A percentile compares a stretch with the other conserved stretches of the same genome.
phyloP scores from a whole-genome alignment of 768 basidiomycete species.

The Suillus brevipes region DNA sequence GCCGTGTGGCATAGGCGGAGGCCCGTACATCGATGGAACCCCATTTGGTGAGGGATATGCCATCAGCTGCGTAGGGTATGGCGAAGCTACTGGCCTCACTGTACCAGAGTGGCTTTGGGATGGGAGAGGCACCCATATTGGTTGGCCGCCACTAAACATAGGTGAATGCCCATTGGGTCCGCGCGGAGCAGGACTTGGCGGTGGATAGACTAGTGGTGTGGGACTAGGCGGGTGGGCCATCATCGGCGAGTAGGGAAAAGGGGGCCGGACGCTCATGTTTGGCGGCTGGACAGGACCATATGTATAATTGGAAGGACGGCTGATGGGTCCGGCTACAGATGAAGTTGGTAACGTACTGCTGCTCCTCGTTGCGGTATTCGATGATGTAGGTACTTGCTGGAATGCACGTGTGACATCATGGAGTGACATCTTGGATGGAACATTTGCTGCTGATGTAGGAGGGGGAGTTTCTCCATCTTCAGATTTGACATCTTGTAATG shows the following conservation, averaged over 20 bases:
- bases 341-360: slow-evolving; percentile 52
- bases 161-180: slow-evolving; percentile 65
- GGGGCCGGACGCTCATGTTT: slow-evolving; percentile 49
- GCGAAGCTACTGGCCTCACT: slow-evolving; percentile 57
- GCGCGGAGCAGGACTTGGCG: slow-evolving; percentile 64
- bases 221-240: slow-evolving; percentile 72
- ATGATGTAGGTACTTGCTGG: slow-evolving; percentile 76
- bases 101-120: slow-evolving; percentile 48
- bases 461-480: slow-evolving; percentile 84
- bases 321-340: slow-evolving; percentile 34
- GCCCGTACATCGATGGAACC: slow-evolving; percentile 49
- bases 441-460: slow-evolving; percentile 48
- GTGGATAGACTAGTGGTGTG: slow-evolving; percentile 60
- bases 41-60: slow-evolving; percentile 58
- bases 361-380: slow-evolving; percentile 47
- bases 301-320: slow-evolving; percentile 28
- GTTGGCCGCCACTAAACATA: slow-evolving; percentile 49
- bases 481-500: slow-evolving; percentile 82
- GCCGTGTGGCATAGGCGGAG: slow-evolving; percentile 40
- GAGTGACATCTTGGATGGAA: slow-evolving; percentile 72
- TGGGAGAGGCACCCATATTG: slow-evolving; percentile 65
- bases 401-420: slow-evolving; percentile 86
- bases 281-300: slow-evolving; percentile 45
- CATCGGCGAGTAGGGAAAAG: slow-evolving; percentile 65
- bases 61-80: slow-evolving; percentile 66